Evolutionary conservation across 495 filamentous ascomycete species (phyloP).

Genomic region (Neurospora sublineolata): DNA sequence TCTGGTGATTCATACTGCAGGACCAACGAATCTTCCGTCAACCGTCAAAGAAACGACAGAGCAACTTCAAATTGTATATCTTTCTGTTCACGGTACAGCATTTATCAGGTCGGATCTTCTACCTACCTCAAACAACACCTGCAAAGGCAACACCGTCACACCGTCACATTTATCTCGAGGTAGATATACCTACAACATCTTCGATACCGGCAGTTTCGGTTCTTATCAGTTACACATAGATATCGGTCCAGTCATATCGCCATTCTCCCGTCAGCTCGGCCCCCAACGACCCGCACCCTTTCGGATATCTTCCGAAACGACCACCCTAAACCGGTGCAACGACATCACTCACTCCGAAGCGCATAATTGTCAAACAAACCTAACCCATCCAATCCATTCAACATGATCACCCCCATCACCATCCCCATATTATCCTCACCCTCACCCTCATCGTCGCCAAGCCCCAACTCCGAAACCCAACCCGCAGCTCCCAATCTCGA

Average conservation of each 20-base stretch:
- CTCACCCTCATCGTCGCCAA: not conserved
- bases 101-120: not conserved
- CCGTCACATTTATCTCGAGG: not conserved
- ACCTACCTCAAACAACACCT: not conserved
- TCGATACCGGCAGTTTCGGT: not conserved
- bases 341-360: no score
- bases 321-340: no score
- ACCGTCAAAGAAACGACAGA: not conserved
- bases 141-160: not conserved
- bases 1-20: not conserved
- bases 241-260: not conserved
- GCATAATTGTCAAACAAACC: not conserved
- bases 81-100: not conserved
- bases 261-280: not conserved
- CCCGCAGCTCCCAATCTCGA: conserved; percentile 4
- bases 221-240: not conserved
- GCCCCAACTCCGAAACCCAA: not conserved
- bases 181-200: not conserved
- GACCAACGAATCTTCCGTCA: not conserved
- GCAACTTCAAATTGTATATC: not conserved
- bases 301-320: not conserved
- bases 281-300: not conserved
- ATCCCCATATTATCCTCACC: not conserved
- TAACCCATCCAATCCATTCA: not conserved
- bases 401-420: not conserved